These are phyloP conservation scores for Aspergillus pseudotamarii DNA, from an alignment of 2,329 filamentous ascomycete species.

Conservation along the genomic window DNA sequence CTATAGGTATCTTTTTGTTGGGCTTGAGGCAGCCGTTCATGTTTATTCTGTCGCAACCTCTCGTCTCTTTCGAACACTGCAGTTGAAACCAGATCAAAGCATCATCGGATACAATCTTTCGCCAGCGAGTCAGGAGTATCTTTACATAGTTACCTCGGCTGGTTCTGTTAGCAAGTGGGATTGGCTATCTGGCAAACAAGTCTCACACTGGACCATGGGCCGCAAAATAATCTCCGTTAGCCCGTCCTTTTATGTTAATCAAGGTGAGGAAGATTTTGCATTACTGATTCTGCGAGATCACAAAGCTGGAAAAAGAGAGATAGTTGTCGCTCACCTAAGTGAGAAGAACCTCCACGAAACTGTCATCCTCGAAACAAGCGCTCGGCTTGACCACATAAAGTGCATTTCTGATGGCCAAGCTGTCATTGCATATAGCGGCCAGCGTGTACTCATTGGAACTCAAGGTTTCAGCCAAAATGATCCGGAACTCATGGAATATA, in stretches of 20 bases:
- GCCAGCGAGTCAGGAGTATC: slow-evolving; percentile 51
- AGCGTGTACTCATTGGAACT: slow-evolving; percentile 63
- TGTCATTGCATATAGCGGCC: slow-evolving; percentile 43
- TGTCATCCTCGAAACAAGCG: slow-evolving; percentile 33
- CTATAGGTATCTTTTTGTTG: slow-evolving; percentile 70
- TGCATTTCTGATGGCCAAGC: slow-evolving; percentile 32
- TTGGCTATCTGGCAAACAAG: slow-evolving; percentile 54
- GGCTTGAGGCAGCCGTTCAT: slow-evolving; percentile 74
- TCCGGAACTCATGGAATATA: slow-evolving; percentile 47
- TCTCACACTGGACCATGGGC: slow-evolving; percentile 48
- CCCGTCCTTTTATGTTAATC: slow-evolving; percentile 20
- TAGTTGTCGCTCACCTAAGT: slow-evolving; percentile 26
- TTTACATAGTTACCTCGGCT: slow-evolving; percentile 57
- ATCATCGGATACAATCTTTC: slow-evolving; percentile 58
- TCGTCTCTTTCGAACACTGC: slow-evolving; percentile 73
- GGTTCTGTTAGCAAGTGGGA: slow-evolving; percentile 61
- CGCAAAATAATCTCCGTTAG: slow-evolving; percentile 38
- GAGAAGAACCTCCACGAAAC: slow-evolving; percentile 26
- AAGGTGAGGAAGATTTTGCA: slow-evolving; percentile 33
- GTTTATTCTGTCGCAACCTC: slow-evolving; percentile 83
- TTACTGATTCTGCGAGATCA: slow-evolving; percentile 43
- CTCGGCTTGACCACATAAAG: slow-evolving; percentile 33
- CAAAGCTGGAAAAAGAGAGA: slow-evolving; percentile 43
- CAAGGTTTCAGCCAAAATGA: slow-evolving; percentile 36
- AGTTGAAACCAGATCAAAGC: slow-evolving; percentile 50